Evolutionary conservation across 805 yeast genomes (phyloP), one percentile per base, ranked within the genome.

Genomic region (Candida gorgasii): DNA sequence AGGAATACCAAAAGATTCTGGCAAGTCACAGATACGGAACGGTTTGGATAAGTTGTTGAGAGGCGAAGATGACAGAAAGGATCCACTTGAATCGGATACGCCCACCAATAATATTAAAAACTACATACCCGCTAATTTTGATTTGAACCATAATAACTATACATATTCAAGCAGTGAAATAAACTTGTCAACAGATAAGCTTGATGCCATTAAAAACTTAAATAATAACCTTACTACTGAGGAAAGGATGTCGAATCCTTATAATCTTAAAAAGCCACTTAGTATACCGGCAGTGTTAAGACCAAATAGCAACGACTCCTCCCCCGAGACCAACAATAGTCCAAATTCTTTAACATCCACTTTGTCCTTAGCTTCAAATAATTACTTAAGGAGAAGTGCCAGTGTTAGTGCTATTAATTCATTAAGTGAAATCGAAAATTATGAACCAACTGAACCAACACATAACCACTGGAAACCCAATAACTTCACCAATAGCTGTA

Each of bases 381-480:
- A 26, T 23, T 26, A 28, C 19, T 15, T 17, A n/a, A 24, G 16
- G 6, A 23, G 40, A 23, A 36, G 40, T 23, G 40, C 26, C 9
- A 41, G 40, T 41, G 33, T 30, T 34, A 18, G 24, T 34, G 44
- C 39, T 11, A 34, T 40, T 3, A 34, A 18, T 22, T 19, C 33
- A 13, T 12, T 29, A 6, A 35, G 19, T 29, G 40, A 42, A 5
- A 16, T 32, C 4, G 37, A 40, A 13, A 19, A 15, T 29, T 40
- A 34, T 16, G 48, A 49, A 19, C 42, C 55, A 2, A 53, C 43
- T 34, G 80, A 75, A 49, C 81, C 82, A 12, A 72, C 77, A 8
- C 79, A 71, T 40, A 54, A 58, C 11, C 81, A 76, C 54, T 78
- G 83, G 83, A 69, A 69, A 46, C 73, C 77, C 15, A 72, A 78